Conservation (phyloP, 1,139 yeast genomes). For the Sugiyamaella neomexicana region DNA sequence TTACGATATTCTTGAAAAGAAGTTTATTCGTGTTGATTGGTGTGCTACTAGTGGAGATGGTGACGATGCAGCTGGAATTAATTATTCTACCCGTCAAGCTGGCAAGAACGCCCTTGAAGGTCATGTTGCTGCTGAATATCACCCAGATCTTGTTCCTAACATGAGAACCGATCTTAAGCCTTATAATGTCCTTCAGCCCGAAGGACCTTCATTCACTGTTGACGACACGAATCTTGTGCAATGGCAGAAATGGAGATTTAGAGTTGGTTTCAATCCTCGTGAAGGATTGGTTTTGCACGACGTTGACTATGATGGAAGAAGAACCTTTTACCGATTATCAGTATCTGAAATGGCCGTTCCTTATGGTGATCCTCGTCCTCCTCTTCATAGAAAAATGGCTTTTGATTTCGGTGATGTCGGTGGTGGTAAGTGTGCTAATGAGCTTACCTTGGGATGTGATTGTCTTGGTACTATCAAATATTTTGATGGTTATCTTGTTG, state of each 20-base stretch:
- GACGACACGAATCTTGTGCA: constrained; percentile 56
- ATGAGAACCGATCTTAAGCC: constrained; percentile 63
- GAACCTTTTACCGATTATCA: constrained; percentile 73
- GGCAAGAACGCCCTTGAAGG: constrained; percentile 63
- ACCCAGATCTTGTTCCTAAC: constrained; percentile 49
- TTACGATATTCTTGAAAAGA: constrained; percentile 63
- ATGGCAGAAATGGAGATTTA: constrained; percentile 92
- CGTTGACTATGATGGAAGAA: constrained; percentile 77
- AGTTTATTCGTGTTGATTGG: constrained; percentile 74
- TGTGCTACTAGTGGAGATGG: constrained; percentile 65
- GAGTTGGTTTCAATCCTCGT: constrained; percentile 72
- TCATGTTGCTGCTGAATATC: constrained; percentile 56
- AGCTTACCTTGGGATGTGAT: constrained; percentile 78
- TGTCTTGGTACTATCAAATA: constrained; percentile 86
- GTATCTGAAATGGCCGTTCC: constrained; percentile 92
- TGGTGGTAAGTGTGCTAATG: constrained; percentile 77
- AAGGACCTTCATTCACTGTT: constrained; percentile 74
- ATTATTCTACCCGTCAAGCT: constrained; percentile 52
- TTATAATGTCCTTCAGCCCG: constrained; percentile 74
- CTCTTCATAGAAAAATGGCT: constrained; percentile 89
- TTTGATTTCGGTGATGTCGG: constrained; percentile 93
- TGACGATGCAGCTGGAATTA: constrained; percentile 39
- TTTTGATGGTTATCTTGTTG: constrained; percentile 64
- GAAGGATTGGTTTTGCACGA: constrained; percentile 85
- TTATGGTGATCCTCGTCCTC: constrained; percentile 87